Conservation (phyloP, 495 filamentous ascomycete genomes). For the Amniculicola lignicola region DNA sequence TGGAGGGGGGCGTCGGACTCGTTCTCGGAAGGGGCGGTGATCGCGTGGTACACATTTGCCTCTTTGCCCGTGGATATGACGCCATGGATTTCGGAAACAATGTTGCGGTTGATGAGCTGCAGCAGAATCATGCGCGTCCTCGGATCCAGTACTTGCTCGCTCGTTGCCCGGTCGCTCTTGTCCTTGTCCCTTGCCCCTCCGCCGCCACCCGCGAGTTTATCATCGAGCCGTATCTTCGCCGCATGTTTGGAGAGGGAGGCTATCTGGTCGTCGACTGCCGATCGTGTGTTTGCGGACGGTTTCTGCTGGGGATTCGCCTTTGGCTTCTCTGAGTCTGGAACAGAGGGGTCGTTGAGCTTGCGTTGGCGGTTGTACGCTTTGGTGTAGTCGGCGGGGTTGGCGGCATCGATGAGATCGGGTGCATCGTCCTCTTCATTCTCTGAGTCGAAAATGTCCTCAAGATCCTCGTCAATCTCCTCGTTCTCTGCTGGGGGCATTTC, state of each 20-base stretch:
- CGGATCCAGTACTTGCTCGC: slow-evolving; percentile 88
- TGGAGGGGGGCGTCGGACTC: slow-evolving; percentile 50
- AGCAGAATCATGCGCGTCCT: slow-evolving; percentile 91
- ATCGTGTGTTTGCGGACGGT: slow-evolving; percentile 72
- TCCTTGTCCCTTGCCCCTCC: slow-evolving; percentile 56
- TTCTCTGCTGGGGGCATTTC: slow-evolving; percentile 4
- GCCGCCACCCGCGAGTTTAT: slow-evolving; percentile 54
- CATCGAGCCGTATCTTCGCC: slow-evolving; percentile 80
- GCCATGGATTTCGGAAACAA: slow-evolving; percentile 82
- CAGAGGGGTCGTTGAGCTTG: slow-evolving; percentile 56
- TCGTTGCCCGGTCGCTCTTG: slow-evolving; percentile 88
- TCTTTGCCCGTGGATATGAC: slow-evolving; percentile 95
- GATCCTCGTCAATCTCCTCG: slow-evolving; percentile 57
- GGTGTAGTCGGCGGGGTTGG: slow-evolving; percentile 67
- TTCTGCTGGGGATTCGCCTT: slow-evolving; percentile 84
- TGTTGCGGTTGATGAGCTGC: slow-evolving; percentile 84
- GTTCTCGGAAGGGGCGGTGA: slow-evolving; percentile 51
- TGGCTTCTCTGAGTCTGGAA: slow-evolving; percentile 54
- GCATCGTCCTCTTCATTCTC: slow-evolving; percentile 42
- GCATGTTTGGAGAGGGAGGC: slow-evolving; percentile 80
- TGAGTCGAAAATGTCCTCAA: slow-evolving; percentile 55
- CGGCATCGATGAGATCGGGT: slow-evolving; percentile 50
- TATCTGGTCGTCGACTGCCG: slow-evolving; percentile 83
- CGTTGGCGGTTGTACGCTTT: slow-evolving; percentile 90
- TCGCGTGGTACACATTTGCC: slow-evolving; percentile 90